Evolutionary conservation across 176 grass and related monocot species (phyloP), one percentile per base, ranked within the genome.

Genomic region (Panicum miliaceum): DNA sequence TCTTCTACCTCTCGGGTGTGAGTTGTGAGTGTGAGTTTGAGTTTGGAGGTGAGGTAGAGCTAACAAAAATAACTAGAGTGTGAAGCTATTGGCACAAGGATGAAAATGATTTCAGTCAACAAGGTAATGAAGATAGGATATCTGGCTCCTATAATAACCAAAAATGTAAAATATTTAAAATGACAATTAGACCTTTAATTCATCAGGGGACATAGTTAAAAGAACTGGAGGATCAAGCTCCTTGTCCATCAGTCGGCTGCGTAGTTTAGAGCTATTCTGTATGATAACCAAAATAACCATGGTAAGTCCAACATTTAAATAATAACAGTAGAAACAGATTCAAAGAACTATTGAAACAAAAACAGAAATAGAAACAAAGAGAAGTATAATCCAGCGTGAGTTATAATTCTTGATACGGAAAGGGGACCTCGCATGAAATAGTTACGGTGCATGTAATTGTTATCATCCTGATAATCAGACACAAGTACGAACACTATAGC

Each of bases 191-290:
- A 96, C 96, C 91, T 96, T 99, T 75, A 99, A 82, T 82, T 99
- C 96, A 65, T 92, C 91, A 13, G 96, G 93, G 50, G 91, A 89
- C 96, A 99, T 99, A 62, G 77, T 92, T 81, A 99, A 87, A 53
- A 99, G 85, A 79, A 90, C 84, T 79, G 84, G 82, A 64, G 96
- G 93, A 56, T 94, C 89, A 72, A 99, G 82, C 78, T 96, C 96
- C 85, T 89, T 94, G 64, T 89, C 88, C 82, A 99, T 87, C 79
- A 99, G 68, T 18, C 96, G 91, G 76, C 70, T 92, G 25, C 82
- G 87, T 63, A 99, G 84, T 81, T 89, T 83, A 85, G 82, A 62
- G 76, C 34, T 92, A 67, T 86, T 90, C 96, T 99, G 89, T 67
- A 92, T 58, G 22, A 23, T 68, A 65, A 87, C 77, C 46, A 88